Base-by-base conservation (phyloP, 441 rosid genomes). In the Gossypium gossypioides region DNA sequence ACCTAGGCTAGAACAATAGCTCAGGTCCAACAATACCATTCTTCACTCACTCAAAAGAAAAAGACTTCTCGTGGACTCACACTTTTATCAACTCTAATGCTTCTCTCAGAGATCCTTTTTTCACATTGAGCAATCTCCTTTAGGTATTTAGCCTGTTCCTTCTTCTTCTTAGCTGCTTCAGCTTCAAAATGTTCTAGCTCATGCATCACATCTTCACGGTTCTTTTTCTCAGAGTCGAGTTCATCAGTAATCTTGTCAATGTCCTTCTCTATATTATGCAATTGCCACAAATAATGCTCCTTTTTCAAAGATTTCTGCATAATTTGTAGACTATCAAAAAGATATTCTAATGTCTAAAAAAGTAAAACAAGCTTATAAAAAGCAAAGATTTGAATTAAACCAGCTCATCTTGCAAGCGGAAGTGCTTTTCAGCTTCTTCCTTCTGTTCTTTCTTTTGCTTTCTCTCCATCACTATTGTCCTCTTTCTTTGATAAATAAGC, bases 371-470 rank as follows among this genome's bases (percentile, higher is more conserved):
- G 16, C 16, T 62, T 16, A 50, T 0, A 42, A 69, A 74, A 25
- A 71, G 29, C 69, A 75, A 74, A 22, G 6, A 42, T 44, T 58
- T 7, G 44, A 54, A 54, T 51, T 68, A 58, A 86, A 95, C 99
- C 99, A 96, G 82, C 82, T 90, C 86, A 5, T 91, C 92, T 80
- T 93, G 99, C 82, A 96, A 78, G 67, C 88, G 90, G 0, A 91
- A 81, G 83, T 92, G 97, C 74, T 89, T 92, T 82, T 95, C 99
- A 42, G 98, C 99, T 86, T 95, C 99, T 85, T 92, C 99, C 85
- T 95, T 95, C 80, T 95, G 99, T 69, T 88, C 97, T 83, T 96
- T 96, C 89, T 96, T 96, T 77, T 89, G 94, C 83, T 96, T 96
- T 87, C 97, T 88, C 86, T 96, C 99, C 74, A 80, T 66, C 12